Percentiles rank a stretch among this genome's conserved stretches.
Conservation (phyloP, 2,329 filamentous ascomycete species). For the Sarocladiaceae sp. region DNA sequence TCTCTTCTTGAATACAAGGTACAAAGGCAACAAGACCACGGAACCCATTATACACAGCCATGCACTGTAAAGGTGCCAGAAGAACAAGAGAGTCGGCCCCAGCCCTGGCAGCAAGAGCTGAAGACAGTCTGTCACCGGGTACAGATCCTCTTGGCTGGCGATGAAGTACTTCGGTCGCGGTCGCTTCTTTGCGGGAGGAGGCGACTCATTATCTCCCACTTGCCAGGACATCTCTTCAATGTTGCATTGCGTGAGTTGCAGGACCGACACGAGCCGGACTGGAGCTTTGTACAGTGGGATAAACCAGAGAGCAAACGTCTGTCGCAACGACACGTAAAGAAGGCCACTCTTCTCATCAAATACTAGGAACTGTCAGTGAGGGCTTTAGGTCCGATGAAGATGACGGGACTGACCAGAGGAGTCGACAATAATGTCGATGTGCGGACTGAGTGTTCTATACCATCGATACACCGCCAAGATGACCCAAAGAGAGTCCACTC, state of each 20-base stretch:
- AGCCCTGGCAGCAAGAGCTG: slow-evolving; percentile 65
- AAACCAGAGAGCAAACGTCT: slow-evolving; percentile 74
- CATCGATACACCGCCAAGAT: slow-evolving; percentile 70
- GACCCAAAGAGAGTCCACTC: slow-evolving; percentile 59
- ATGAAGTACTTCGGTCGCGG: slow-evolving; percentile 58
- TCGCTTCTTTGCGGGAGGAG: not conserved
- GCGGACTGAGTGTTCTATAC: slow-evolving; percentile 80
- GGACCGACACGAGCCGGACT: slow-evolving; percentile 64
- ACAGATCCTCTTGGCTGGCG: slow-evolving; percentile 72
- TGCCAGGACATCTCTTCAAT: slow-evolving; percentile 13
- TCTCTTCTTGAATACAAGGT: slow-evolving; percentile 24
- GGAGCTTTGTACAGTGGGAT: slow-evolving; percentile 69
- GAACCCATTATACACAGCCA: slow-evolving; percentile 58
- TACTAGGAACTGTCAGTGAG: slow-evolving; percentile 36
- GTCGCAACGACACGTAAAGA: slow-evolving; percentile 71
- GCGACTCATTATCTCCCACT: slow-evolving; percentile 12
- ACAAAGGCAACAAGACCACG: slow-evolving; percentile 37
- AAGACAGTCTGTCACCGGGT: slow-evolving; percentile 71
- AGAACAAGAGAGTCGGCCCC: slow-evolving; percentile 47
- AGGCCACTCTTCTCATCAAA: slow-evolving; percentile 61
- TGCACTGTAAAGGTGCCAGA: slow-evolving; percentile 62
- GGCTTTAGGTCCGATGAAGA: not conserved
- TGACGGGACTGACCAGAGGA: slow-evolving; percentile 36
- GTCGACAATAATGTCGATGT: slow-evolving; percentile 64
- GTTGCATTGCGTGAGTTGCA: slow-evolving; percentile 50